Conservation (phyloP, 345 rosid species). For the Eutrema heterophyllum region DNA sequence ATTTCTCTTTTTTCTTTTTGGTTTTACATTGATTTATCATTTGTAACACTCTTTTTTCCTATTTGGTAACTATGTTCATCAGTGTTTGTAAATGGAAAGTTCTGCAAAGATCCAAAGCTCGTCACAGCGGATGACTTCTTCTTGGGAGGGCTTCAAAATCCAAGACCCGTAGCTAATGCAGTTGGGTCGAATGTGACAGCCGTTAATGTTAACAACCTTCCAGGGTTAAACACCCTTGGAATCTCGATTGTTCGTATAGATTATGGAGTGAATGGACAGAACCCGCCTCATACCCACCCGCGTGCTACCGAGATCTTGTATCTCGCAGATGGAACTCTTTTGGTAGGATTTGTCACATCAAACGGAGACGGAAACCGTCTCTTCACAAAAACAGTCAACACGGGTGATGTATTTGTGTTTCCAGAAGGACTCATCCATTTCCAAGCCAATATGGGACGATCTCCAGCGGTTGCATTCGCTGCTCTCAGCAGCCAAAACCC, state of each 20-base stretch:
- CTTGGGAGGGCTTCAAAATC: background rate
- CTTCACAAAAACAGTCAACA: background rate
- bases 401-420: conserved; percentile 20
- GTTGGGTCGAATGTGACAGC: background rate
- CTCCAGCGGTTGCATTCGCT: background rate
- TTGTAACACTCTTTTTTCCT: background rate
- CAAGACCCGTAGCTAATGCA: background rate
- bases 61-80: background rate
- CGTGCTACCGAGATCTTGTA: conserved; percentile 29
- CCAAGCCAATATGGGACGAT: background rate
- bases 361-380: conserved; percentile 10
- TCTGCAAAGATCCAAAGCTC: conserved; percentile 19
- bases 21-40: background rate
- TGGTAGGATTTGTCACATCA: conserved; percentile 16
- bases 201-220: background rate
- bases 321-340: conserved; percentile 5
- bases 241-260: conserved; percentile 21
- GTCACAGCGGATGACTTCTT: conserved; percentile 19
- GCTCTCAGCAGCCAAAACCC: conserved; percentile 13
- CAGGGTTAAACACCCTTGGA: conserved; percentile 26
- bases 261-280: background rate
- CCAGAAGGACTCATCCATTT: conserved; percentile 23
- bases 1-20: too few relatives aligned
- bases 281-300: conserved; percentile 29
- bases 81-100: conserved; percentile 23